A percentile compares a stretch with the other conserved stretches of the same genome.
phyloP scores from a whole-genome alignment of 768 basidiomycete species.

The Lyophyllum semitale region DNA sequence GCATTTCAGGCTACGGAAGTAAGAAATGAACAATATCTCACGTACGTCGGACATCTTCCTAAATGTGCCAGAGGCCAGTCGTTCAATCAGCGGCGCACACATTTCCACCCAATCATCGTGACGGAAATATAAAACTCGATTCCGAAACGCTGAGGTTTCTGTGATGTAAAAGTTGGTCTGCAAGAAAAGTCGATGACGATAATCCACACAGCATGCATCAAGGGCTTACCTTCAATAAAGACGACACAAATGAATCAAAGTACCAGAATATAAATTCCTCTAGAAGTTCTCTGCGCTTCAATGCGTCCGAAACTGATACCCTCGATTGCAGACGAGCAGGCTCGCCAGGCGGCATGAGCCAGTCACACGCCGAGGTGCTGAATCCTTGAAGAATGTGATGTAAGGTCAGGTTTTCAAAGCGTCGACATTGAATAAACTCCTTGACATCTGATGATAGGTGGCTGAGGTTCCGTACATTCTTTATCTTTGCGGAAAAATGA shows the following conservation, averaged over 20 bases:
- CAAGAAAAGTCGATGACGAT: not conserved
- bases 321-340: conserved; percentile 42
- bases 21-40: not conserved
- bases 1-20: conserved; percentile 2
- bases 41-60: conserved; percentile 67
- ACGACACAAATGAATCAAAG: conserved; percentile 81
- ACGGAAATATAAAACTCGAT: conserved; percentile 86
- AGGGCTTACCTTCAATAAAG: conserved; percentile 67
- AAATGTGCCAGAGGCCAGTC: conserved; percentile 74
- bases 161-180: conserved; percentile 95
- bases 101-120: conserved; percentile 92
- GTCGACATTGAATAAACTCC: conserved; percentile 69
- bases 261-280: conserved; percentile 96
- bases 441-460: conserved; percentile 56
- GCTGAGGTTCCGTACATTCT: not conserved
- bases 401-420: conserved; percentile 80
- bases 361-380: conserved; percentile 72
- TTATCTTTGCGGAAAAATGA: not conserved
- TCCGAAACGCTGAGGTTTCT: conserved; percentile 83
- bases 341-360: conserved; percentile 59
- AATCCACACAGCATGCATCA: conserved; percentile 16
- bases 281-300: conserved; percentile 78
- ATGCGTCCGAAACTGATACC: conserved; percentile 63
- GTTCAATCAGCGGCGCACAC: conserved; percentile 77
- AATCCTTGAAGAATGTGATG: conserved; percentile 81